These are phyloP conservation scores for Penicillium mononematosum DNA, from an alignment of 495 filamentous ascomycete species.

Conservation along the genomic window DNA sequence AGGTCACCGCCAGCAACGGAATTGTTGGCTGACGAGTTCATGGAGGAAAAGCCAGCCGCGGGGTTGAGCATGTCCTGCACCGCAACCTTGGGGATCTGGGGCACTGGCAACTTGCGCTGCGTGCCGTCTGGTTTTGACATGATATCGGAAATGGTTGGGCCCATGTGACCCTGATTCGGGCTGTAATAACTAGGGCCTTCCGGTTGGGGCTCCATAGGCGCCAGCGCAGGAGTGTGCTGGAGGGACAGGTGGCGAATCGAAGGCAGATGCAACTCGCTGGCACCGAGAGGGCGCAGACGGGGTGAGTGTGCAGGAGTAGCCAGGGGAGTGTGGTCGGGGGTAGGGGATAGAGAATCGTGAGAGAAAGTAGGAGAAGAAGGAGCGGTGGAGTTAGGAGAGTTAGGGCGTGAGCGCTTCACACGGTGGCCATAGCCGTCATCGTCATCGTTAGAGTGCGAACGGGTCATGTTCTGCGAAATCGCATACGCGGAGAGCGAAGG, in stretches of 20 bases:
- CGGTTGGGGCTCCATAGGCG: slow-evolving; percentile 83
- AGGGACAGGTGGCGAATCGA: slow-evolving; percentile 85
- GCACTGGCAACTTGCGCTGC: slow-evolving; percentile 93
- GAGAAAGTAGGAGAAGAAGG: slow-evolving; percentile 98
- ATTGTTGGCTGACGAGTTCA: slow-evolving; percentile 51
- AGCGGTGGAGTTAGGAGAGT: slow-evolving; percentile 90
- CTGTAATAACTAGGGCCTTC: slow-evolving; percentile 59
- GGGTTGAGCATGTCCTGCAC: slow-evolving; percentile 82
- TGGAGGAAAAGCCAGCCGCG: slow-evolving; percentile 58
- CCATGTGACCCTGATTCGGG: slow-evolving; percentile 51
- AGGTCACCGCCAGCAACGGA: slow-evolving; percentile 47
- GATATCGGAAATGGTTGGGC: slow-evolving; percentile 86
- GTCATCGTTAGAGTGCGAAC: slow-evolving; percentile 86
- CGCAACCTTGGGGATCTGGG: slow-evolving; percentile 80
- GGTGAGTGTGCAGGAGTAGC: slow-evolving; percentile 96
- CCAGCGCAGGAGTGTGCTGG: slow-evolving; percentile 83
- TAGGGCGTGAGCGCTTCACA: slow-evolving; percentile 84
- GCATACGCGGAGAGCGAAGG: slow-evolving; percentile 83
- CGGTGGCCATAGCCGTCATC: slow-evolving; percentile 72
- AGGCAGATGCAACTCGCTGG: slow-evolving; percentile 73
- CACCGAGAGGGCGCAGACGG: slow-evolving; percentile 73
- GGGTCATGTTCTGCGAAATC: slow-evolving; percentile 77
- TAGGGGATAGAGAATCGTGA: slow-evolving; percentile 92
- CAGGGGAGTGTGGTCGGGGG: slow-evolving; percentile 93
- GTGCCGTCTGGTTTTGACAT: slow-evolving; percentile 82